Percentiles rank a stretch among this genome's conserved stretches.
phyloP scores from a whole-genome alignment of 1,284 basidiomycete species.

The Takashimella koratensis region DNA sequence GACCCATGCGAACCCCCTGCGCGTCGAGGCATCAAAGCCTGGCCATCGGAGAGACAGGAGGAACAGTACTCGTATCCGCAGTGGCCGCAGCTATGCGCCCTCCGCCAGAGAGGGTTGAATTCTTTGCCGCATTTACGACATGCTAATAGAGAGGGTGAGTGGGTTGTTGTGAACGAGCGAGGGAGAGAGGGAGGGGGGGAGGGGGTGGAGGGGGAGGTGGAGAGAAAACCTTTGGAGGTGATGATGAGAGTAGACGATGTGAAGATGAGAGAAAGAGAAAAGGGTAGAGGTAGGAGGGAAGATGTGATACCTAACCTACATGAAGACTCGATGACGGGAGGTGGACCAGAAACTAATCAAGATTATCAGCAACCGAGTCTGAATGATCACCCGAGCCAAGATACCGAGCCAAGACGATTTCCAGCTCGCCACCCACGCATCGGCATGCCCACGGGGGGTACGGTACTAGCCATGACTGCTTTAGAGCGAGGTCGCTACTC shows the following conservation, averaged over 20 bases:
- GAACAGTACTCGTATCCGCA: conserved; percentile 49
- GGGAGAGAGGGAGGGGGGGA: background rate
- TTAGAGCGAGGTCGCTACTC: too few species aligned
- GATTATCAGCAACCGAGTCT: conserved; percentile 2
- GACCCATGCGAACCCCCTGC: conserved; percentile 3
- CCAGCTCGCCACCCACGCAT: conserved; percentile 46
- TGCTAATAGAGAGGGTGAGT: conserved; percentile 15
- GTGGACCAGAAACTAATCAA: conserved; percentile 45
- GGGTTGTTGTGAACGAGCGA: background rate
- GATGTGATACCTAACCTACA: conserved; percentile 23
- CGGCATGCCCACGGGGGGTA: conserved; percentile 25
- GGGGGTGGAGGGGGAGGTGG: background rate
- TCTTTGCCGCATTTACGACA: conserved; percentile 45
- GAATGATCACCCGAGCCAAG: too few species aligned
- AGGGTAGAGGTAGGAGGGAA: background rate
- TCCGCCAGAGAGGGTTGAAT: conserved; percentile 44
- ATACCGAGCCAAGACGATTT: too few species aligned
- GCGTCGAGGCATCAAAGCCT: conserved; percentile 46
- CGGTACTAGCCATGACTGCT: too few species aligned
- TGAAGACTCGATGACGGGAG: conserved; percentile 40
- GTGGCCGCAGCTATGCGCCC: conserved; percentile 42
- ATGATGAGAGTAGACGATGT: background rate
- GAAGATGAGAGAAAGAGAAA: background rate
- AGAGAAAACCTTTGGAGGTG: background rate
- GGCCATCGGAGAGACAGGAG: conserved; percentile 39